Evolutionary conservation across 495 filamentous ascomycete genomes (phyloP).

Genomic region (Wilcoxina mikolae): DNA sequence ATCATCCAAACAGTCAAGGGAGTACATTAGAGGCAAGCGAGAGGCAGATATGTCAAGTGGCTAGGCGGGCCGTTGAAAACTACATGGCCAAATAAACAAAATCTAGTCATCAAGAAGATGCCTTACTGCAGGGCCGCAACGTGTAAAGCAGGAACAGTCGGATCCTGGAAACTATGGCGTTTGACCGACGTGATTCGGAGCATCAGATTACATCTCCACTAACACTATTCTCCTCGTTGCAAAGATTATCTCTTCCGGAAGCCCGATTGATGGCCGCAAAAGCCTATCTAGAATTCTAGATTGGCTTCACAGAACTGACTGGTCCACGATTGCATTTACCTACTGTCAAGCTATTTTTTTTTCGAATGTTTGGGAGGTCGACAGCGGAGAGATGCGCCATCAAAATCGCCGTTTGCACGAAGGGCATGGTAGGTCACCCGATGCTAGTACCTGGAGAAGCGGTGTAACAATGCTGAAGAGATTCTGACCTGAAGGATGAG

Average conservation of each 20-base stretch:
- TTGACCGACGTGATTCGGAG: background rate
- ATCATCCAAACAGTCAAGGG: too few relatives aligned
- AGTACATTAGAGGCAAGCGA: too few relatives aligned
- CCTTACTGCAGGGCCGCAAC: slow-evolving; percentile 2
- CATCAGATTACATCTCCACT: too few relatives aligned
- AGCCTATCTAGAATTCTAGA: too few relatives aligned
- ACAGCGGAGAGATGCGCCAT: background rate
- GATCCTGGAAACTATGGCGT: background rate
- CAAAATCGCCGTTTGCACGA: slow-evolving; percentile 3
- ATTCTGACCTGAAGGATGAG: background rate
- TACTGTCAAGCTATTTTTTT: background rate
- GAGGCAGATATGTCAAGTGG: too few relatives aligned
- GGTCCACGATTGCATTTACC: background rate
- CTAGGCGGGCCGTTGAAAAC: too few relatives aligned
- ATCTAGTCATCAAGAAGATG: too few relatives aligned
- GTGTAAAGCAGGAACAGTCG: slow-evolving; percentile 4
- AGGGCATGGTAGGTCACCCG: slow-evolving; percentile 2
- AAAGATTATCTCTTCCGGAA: background rate
- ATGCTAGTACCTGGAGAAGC: background rate
- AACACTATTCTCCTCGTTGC: background rate
- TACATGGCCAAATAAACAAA: too few relatives aligned
- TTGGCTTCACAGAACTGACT: background rate
- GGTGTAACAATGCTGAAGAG: background rate
- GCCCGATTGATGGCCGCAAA: too few relatives aligned
- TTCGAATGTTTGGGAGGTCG: background rate